Conservation (phyloP, 345 rosid species). For the Salix arbutifolia region DNA sequence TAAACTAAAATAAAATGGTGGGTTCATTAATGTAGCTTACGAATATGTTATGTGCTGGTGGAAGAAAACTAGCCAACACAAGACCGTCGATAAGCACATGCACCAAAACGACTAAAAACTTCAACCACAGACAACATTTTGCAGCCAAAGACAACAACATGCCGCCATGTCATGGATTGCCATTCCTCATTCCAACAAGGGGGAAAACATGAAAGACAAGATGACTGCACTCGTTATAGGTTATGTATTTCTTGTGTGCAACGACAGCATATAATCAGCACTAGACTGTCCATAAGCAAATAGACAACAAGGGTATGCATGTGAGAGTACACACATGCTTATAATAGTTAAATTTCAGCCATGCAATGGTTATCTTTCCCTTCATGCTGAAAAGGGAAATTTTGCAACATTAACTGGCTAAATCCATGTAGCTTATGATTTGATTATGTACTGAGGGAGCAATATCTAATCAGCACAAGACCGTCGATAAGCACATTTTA, state of each 20-base stretch:
- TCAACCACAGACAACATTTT: not conserved
- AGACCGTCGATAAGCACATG: slow-evolving; percentile 38
- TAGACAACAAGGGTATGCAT: not conserved
- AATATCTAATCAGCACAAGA: slow-evolving; percentile 9
- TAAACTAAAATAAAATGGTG: slow-evolving; percentile 24
- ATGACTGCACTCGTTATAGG: slow-evolving; percentile 12
- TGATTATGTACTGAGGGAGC: slow-evolving; percentile 4
- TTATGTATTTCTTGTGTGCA: slow-evolving; percentile 29
- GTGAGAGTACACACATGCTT: too few species aligned
- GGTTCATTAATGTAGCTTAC: slow-evolving; percentile 41
- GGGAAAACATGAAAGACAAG: slow-evolving; percentile 17
- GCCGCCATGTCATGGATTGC: not conserved
- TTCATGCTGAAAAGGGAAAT: slow-evolving; percentile 9
- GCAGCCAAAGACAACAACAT: not conserved
- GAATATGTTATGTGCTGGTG: slow-evolving; percentile 46
- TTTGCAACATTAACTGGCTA: not conserved
- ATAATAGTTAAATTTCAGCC: slow-evolving; percentile 16
- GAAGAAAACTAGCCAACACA: slow-evolving; percentile 33
- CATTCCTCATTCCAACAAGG: not conserved
- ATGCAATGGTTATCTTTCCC: slow-evolving; percentile 24
- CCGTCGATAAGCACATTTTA: slow-evolving; percentile 14
- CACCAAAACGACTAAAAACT: too few species aligned
- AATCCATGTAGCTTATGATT: slow-evolving; percentile 13
- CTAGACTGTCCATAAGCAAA: not conserved
- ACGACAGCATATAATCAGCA: not conserved